These are phyloP conservation scores for Melanopsichium pennsylvanicum DNA, from an alignment of 1,284 basidiomycete species.

Conservation along the genomic window DNA sequence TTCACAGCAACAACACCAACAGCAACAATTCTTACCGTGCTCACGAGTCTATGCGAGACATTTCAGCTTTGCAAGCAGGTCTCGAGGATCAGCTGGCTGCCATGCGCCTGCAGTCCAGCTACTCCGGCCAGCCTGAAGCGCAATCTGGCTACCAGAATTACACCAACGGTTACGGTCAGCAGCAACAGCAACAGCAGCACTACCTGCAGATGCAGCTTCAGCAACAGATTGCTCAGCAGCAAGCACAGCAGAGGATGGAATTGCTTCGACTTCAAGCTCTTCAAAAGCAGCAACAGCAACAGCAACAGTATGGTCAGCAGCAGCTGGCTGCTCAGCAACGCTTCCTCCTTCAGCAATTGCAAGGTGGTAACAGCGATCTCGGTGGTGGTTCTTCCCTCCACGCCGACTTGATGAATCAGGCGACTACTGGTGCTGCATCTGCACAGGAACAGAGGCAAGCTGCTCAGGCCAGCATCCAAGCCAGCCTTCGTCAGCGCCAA, in stretches of 20 bases:
- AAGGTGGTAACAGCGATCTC: constrained; percentile 14
- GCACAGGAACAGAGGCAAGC: constrained; percentile 57
- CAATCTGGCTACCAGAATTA: constrained; percentile 26
- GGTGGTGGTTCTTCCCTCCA: constrained; percentile 33
- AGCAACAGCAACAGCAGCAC: constrained; percentile 49
- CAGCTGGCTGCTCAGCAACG: constrained; percentile 54
- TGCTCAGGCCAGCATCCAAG: constrained; percentile 56
- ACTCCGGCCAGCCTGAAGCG: constrained; percentile 12
- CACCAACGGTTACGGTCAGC: constrained; percentile 23
- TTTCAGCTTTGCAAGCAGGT: constrained; percentile 28
- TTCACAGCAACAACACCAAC: too few relatives aligned
- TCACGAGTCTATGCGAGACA: constrained; percentile 20
- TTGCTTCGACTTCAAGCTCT: constrained; percentile 51
- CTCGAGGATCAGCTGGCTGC: constrained; percentile 55
- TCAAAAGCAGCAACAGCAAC: constrained; percentile 47
- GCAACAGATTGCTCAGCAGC: constrained; percentile 43
- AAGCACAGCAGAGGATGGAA: constrained; percentile 52
- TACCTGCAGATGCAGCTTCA: constrained; percentile 51
- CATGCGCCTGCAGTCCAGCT: constrained; percentile 46
- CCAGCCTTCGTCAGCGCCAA: constrained; percentile 55
- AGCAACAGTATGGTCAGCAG: constrained; percentile 35
- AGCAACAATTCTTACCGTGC: constrained; percentile 15
- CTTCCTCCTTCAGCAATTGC: constrained; percentile 53
- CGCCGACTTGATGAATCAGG: constrained; percentile 18
- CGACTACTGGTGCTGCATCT: constrained; percentile 22